Evolutionary conservation across 768 basidiomycete species (phyloP).

Genomic region (Cystobasidium tubakii): DNA sequence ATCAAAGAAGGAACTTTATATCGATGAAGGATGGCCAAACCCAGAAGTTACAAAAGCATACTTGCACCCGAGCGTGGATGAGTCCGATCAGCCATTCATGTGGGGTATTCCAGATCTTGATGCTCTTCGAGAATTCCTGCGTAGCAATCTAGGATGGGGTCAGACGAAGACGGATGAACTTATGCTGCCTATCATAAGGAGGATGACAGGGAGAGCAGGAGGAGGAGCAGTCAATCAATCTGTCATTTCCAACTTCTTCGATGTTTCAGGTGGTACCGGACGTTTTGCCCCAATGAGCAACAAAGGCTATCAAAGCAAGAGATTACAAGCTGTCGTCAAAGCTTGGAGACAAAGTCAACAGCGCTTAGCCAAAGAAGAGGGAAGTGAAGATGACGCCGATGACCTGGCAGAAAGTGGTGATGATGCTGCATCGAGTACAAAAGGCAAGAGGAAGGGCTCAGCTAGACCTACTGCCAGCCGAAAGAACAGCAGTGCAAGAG

Average conservation of each 20-base stretch:
- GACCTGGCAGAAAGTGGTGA: not conserved
- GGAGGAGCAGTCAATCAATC: slow-evolving; percentile 38
- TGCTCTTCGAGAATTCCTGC: slow-evolving; percentile 59
- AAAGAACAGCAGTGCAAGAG: not conserved
- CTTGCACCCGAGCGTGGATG: slow-evolving; percentile 81
- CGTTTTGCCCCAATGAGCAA: slow-evolving; percentile 31
- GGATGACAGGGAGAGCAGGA: slow-evolving; percentile 38
- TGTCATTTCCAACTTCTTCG: slow-evolving; percentile 37
- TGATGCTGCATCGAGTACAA: not conserved
- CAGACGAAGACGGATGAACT: slow-evolving; percentile 38
- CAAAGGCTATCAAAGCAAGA: slow-evolving; percentile 37
- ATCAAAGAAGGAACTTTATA: slow-evolving; percentile 26
- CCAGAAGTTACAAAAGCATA: slow-evolving; percentile 87
- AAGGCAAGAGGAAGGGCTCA: not conserved
- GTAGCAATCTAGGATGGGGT: slow-evolving; percentile 41
- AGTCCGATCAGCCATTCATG: slow-evolving; percentile 86
- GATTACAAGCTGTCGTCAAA: slow-evolving; percentile 44
- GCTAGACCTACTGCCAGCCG: not conserved
- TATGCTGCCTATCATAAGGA: slow-evolving; percentile 43
- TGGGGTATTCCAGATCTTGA: slow-evolving; percentile 97
- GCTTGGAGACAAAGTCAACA: slow-evolving; percentile 35
- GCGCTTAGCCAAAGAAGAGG: slow-evolving; percentile 25
- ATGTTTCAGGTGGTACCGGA: slow-evolving; percentile 31
- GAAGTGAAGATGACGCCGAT: slow-evolving; percentile 20
- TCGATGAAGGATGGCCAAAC: slow-evolving; percentile 77